Conservation (phyloP, 2,329 filamentous ascomycete species). For the Eutypa lata region DNA sequence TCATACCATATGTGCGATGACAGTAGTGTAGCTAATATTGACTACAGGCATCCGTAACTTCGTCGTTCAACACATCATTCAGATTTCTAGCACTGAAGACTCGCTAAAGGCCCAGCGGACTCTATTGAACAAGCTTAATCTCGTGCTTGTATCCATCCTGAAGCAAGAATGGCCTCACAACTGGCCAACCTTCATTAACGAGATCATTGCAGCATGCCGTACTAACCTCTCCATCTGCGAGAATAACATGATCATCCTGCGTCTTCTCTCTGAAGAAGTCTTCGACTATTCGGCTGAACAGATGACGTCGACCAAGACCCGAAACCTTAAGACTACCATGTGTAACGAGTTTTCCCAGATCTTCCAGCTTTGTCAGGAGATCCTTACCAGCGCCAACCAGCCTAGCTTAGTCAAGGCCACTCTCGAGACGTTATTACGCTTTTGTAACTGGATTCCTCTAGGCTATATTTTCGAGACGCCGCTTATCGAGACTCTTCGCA, state of each 20-base stretch:
- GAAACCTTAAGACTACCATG: constrained; percentile 97
- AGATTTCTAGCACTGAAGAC: constrained; percentile 87
- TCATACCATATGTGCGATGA: not conserved
- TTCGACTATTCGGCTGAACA: constrained; percentile 99
- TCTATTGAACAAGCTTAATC: constrained; percentile 95
- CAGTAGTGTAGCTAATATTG: constrained; percentile 12
- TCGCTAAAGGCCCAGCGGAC: constrained; percentile 80
- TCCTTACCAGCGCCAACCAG: constrained; percentile 85
- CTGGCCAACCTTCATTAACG: constrained; percentile 99
- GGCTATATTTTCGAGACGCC: constrained; percentile 99
- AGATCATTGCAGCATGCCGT: constrained; percentile 95
- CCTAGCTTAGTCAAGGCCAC: constrained; percentile 92
- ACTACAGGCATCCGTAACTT: constrained; percentile 91
- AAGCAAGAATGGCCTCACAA: constrained; percentile 99
- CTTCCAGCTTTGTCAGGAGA: constrained; percentile 95
- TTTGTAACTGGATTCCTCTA: constrained; percentile 98
- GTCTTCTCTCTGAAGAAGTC: constrained; percentile 93
- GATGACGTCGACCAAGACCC: constrained; percentile 97
- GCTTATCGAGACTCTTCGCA: constrained; percentile 90
- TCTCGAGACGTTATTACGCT: constrained; percentile 88
- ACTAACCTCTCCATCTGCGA: constrained; percentile 96
- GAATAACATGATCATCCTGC: constrained; percentile 99
- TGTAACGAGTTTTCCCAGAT: constrained; percentile 98
- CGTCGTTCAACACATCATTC: constrained; percentile 96
- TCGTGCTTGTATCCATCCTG: constrained; percentile 93